Conservation (phyloP, 73 alveolate genomes). For the Effrenium voratum region DNA sequence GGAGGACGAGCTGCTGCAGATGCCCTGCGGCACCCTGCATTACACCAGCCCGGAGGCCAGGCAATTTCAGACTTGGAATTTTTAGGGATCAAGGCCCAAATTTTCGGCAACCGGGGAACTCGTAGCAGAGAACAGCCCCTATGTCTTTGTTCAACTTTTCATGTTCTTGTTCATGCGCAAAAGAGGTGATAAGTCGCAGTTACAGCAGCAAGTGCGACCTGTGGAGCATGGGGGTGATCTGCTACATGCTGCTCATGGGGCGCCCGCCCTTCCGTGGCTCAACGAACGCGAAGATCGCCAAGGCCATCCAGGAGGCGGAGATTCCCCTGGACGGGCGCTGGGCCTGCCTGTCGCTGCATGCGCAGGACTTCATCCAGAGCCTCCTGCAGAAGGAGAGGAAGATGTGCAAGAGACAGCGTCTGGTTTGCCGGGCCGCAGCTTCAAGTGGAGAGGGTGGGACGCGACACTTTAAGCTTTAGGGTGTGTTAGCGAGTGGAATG, state of each 20-base stretch:
- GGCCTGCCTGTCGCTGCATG: constrained; percentile 53
- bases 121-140: no score
- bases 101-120: no score
- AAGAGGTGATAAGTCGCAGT: constrained; percentile 43
- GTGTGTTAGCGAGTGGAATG: no score
- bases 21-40: constrained; percentile 78
- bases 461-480: no score
- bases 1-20: constrained; percentile 33
- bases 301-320: constrained; percentile 58
- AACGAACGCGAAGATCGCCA: constrained; percentile 59
- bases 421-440: no score
- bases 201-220: constrained; percentile 71
- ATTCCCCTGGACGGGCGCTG: constrained; percentile 62
- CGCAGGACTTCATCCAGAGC: constrained; percentile 94
- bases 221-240: constrained; percentile 72
- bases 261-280: constrained; percentile 80
- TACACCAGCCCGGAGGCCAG: constrained; percentile 79
- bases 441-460: no score
- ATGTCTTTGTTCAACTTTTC: no score
- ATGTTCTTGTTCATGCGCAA: no score
- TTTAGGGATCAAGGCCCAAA: no score
- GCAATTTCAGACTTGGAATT: no score
- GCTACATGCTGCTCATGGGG: constrained; percentile 66
- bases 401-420: neutral
- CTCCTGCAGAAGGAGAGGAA: constrained; percentile 90